phyloP scores from a whole-genome alignment of 768 basidiomycete species.

The Boletales sp. region DNA sequence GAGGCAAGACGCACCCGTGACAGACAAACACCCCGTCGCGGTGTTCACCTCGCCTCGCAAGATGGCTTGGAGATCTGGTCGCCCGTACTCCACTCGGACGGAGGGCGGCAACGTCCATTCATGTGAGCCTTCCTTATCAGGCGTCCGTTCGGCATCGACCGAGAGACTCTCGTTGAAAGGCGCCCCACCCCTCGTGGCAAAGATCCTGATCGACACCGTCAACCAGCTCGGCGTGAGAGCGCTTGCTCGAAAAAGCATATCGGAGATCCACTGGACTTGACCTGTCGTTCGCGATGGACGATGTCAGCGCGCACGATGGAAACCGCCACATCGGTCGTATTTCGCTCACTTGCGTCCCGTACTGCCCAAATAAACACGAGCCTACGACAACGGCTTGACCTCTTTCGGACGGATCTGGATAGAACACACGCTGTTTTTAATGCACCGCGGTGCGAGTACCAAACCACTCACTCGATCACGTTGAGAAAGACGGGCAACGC shows the following conservation, averaged over 20 bases:
- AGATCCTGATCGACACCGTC: conserved; percentile 38
- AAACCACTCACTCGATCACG: conserved; percentile 36
- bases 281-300: conserved; percentile 12
- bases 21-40: conserved; percentile 39
- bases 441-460: too few relatives aligned
- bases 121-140: conserved; percentile 4
- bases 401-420: conserved; percentile 21
- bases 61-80: conserved; percentile 41
- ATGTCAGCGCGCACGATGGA: too few relatives aligned
- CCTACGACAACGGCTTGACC: conserved; percentile 26
- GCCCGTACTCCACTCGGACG: conserved; percentile 32
- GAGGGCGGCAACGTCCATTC: conserved; percentile 12
- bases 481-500: conserved; percentile 44
- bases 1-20: conserved; percentile 39
- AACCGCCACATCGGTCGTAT: too few relatives aligned
- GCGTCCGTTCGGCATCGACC: conserved; percentile 17
- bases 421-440: background rate
- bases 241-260: conserved; percentile 33
- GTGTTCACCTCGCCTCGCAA: conserved; percentile 35
- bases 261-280: conserved; percentile 46
- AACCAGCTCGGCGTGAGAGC: conserved; percentile 28
- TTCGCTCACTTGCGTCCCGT: conserved; percentile 40
- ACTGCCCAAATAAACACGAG: conserved; percentile 53
- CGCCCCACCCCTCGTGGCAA: conserved; percentile 31
- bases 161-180: conserved; percentile 11